These are phyloP conservation scores for Pseudogymnoascus pannorum DNA, from an alignment of 2,329 filamentous ascomycete genomes.

Conservation along the genomic window DNA sequence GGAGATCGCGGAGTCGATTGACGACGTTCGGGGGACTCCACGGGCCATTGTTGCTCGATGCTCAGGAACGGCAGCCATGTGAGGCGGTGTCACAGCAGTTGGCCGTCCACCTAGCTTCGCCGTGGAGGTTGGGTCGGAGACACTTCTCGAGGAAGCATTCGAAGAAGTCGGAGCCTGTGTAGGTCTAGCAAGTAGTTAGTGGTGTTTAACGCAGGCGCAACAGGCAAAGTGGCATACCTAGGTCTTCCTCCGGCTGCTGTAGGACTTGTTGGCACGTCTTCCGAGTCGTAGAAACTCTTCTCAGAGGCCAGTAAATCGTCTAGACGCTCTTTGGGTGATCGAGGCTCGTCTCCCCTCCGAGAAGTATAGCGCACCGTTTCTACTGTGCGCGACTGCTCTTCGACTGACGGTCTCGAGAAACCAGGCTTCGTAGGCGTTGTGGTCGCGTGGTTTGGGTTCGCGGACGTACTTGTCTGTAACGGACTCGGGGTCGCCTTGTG, in stretches of 20 bases:
- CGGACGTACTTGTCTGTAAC: conserved; percentile 27
- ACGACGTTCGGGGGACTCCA: conserved; percentile 62
- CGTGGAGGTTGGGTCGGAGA: conserved; percentile 27
- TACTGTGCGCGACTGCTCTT: conserved; percentile 16
- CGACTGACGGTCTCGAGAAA: conserved; percentile 20
- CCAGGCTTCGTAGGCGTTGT: conserved; percentile 26
- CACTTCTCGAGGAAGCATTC: conserved; percentile 28
- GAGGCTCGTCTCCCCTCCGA: conserved; percentile 20
- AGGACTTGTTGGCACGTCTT: conserved; percentile 15
- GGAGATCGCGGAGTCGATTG: conserved; percentile 90
- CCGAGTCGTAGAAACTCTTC: conserved; percentile 26
- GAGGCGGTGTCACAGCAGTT: conserved; percentile 16
- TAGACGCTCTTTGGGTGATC: conserved; percentile 29
- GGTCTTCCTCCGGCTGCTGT: background rate
- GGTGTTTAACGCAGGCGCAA: background rate
- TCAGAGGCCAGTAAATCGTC: conserved; percentile 30
- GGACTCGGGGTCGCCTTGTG: conserved; percentile 30
- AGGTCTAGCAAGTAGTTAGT: conserved; percentile 1
- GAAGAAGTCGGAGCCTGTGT: conserved; percentile 9
- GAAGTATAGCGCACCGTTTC: conserved; percentile 15
- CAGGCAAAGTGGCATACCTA: background rate
- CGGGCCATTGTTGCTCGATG: conserved; percentile 26
- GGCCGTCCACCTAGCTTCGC: conserved; percentile 20
- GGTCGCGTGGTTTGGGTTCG: conserved; percentile 24
- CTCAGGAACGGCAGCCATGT: conserved; percentile 23